A percentile compares a stretch with the other conserved stretches of the same genome.
These are phyloP conservation scores for Trichoderma koningii DNA, from an alignment of 2,329 filamentous ascomycete genomes.

Conservation along the genomic window DNA sequence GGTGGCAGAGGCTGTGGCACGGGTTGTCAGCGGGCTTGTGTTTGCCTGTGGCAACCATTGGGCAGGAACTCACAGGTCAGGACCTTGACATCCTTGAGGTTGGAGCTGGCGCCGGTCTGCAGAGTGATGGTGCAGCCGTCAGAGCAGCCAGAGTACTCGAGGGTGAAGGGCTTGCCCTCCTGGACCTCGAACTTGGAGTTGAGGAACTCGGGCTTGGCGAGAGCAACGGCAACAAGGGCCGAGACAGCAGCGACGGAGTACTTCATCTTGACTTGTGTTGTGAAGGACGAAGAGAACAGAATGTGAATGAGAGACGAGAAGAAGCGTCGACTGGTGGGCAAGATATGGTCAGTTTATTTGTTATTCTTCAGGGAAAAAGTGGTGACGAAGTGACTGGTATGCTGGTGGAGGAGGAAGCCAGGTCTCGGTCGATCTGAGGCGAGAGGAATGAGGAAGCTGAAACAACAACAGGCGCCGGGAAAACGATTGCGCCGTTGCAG, in stretches of 20 bases:
- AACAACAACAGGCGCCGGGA: neutral
- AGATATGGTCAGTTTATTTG: slow-evolving; percentile 4
- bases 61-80: slow-evolving; percentile 37
- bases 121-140: slow-evolving; percentile 41
- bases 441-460: slow-evolving; percentile 3
- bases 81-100: slow-evolving; percentile 38
- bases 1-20: slow-evolving; percentile 29
- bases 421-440: neutral
- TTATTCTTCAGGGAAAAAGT: neutral
- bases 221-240: slow-evolving; percentile 35
- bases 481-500: slow-evolving; percentile 9
- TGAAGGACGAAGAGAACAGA: slow-evolving; percentile 11
- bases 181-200: slow-evolving; percentile 38
- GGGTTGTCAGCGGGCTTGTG: neutral
- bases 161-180: slow-evolving; percentile 39
- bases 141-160: slow-evolving; percentile 39
- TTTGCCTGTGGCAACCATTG: neutral
- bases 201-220: slow-evolving; percentile 39
- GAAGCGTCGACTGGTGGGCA: slow-evolving; percentile 5
- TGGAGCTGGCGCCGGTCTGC: slow-evolving; percentile 36
- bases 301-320: slow-evolving; percentile 26
- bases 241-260: slow-evolving; percentile 38
- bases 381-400: slow-evolving; percentile 8
- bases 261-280: slow-evolving; percentile 42
- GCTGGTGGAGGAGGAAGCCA: slow-evolving; percentile 1